Evolutionary conservation across 192 early-diverging fungal genomes (phyloP), one percentile per base, ranked within the genome.

Genomic region (Coemansia brasiliensis): DNA sequence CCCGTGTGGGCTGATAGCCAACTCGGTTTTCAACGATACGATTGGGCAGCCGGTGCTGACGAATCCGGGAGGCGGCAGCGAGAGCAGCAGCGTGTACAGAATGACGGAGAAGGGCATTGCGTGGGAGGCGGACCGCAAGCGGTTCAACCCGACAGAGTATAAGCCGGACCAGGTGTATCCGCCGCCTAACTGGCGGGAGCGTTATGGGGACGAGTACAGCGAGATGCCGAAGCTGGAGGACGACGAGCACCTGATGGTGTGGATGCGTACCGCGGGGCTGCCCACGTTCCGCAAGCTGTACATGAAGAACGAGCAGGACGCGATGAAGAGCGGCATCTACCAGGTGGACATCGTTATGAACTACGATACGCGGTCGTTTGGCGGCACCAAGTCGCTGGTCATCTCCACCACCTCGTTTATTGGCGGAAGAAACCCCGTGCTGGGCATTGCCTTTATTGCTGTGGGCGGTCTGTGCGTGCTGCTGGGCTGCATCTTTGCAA

Each of bases 1-100:
- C 70, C 97, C 97, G 21, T 99, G 97, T 64, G 97, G 97, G 0
- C 83, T 98, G 48, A 96, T 99, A 76, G 97, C 96, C 16, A 98
- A 98, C 71, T 98, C 96, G 2, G 78, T 94, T 51, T 99, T 99
- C 71, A 95, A 94, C 72, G 91, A 90, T 63, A 85, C 87, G 6
- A 82, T 93, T 58, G 44, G 65, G 27, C 52, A 78, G 27, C 74
- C 83, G 37, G 69, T 83, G 57, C 67, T 91, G 59, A 76, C 81
- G 0, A 85, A 82, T 59, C 73, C 82, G n/a, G 45, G 66, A 16
- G 80, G 66, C 9, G 49, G 49, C 27, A 10, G 32, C 32, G 32
- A 7, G 3, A 6, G 27, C 27, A 6, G 27, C 27, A 6, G 27
- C 27, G 27, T 79, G 1, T 90, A 86, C 62, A 39, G 55, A 6